Base-by-base conservation (phyloP, 345 rosid genomes). In the Populus alba region DNA sequence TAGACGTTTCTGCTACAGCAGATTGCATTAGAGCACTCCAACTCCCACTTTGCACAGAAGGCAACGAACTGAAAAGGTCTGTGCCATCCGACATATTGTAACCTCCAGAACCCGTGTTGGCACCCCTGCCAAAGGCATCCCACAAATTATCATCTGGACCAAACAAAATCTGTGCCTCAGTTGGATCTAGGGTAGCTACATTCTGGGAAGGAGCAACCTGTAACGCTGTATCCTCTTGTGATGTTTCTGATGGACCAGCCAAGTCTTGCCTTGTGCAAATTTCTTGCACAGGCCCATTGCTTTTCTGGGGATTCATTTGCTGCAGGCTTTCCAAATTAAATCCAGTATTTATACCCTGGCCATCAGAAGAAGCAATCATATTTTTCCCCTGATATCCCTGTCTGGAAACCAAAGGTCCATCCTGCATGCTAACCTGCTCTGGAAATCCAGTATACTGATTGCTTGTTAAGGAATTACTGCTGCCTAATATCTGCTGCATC, bases 11-110 rank as follows among this genome's bases (percentile, higher is more conserved):
- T 70, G 95, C 97, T 29, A 96, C 92, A 80, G 98, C 99, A 80
- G 99, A 94, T 79, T 90, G 98, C 99, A 96, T 96, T 75, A 96
- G 99, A 74, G 99, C 98, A 88, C 99, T 94, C 99, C 98, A 96
- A 78, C 97, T 90, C 81, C 99, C 99, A 87, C 95, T 91, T 77
- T 91, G 97, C 80, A 92, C 29, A 38, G 97, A 93, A 77, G 97
- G 87, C 80, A 87, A 79, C 74, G 91, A 80, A 81, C 91, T 86
- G 31, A 71, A 72, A 71, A 69, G 27, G 71, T 90, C 97, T 12
- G 88, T 47, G 75, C 74, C 78, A 78, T 85, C 93, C 53, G 87
- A 67, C 67, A 83, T 74, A 72, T 78, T 83, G 69, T 81, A 84
- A 65, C 91, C 87, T 77, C 88, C 83, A 59, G 92, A 70, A 71